Evolutionary conservation across 163 green algal species (phyloP).

Genomic region (Chlamydomonas reinhardtii): DNA sequence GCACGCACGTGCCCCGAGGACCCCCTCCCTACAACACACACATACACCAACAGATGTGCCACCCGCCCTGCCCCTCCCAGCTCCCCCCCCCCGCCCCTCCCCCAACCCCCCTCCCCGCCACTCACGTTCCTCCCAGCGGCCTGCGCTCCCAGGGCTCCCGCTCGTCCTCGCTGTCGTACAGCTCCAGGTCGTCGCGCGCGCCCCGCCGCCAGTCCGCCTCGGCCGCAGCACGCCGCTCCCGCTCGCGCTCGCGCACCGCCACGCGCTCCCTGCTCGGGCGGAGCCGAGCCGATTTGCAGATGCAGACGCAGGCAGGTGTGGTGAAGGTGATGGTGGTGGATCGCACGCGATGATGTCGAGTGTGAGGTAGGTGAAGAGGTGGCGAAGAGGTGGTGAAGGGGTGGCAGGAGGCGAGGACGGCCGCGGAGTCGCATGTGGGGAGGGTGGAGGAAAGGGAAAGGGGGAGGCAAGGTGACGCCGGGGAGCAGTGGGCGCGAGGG

Average conservation of each 20-base stretch:
- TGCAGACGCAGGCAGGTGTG: too few relatives aligned
- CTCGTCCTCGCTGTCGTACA: constrained; percentile 66
- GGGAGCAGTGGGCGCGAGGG: not conserved
- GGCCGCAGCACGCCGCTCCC: constrained; percentile 13
- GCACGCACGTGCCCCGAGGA: too few relatives aligned
- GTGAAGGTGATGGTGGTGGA: too few relatives aligned
- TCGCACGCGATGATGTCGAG: too few relatives aligned
- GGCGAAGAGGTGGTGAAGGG: too few relatives aligned
- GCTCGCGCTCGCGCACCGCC: constrained; percentile 49
- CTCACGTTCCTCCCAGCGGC: not conserved
- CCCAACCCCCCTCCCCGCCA: not conserved
- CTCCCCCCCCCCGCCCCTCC: not conserved
- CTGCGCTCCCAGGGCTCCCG: constrained; percentile 64
- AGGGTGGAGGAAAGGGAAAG: not conserved
- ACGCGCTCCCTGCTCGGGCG: constrained; percentile 25
- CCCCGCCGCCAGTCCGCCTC: constrained; percentile 61
- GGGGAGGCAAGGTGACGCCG: not conserved
- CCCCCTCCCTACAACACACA: too few relatives aligned
- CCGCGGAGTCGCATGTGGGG: too few relatives aligned
- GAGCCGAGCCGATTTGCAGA: not conserved
- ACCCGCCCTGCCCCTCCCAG: too few relatives aligned
- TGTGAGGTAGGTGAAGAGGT: too few relatives aligned
- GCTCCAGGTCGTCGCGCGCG: constrained; percentile 59
- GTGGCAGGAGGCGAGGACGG: too few relatives aligned
- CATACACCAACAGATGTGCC: too few relatives aligned